Percentiles rank a stretch among this genome's conserved stretches.
phyloP scores from a whole-genome alignment of 169 alveolate genomes.

The Miamiensis avidus region DNA sequence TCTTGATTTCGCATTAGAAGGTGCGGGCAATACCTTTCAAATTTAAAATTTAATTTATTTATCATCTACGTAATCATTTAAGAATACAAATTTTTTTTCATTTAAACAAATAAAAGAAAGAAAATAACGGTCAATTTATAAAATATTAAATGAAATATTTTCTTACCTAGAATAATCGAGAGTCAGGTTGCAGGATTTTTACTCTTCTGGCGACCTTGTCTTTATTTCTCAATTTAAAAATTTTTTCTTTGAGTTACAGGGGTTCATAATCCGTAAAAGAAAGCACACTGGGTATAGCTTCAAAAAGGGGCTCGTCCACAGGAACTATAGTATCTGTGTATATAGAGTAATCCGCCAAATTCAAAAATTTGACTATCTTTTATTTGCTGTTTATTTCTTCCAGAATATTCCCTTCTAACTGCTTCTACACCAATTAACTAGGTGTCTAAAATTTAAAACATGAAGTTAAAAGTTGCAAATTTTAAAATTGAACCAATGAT shows the following conservation, averaged over 20 bases:
- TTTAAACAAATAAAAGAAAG: no score
- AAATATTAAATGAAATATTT: no score
- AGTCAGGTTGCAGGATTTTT: constrained; percentile 85
- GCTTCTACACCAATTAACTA: constrained; percentile 66
- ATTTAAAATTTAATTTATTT: no score
- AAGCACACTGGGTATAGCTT: constrained; percentile 87
- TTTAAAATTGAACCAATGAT: no score
- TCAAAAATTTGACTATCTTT: constrained; percentile 81
- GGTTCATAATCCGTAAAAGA: constrained; percentile 87
- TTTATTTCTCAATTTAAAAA: constrained; percentile 81
- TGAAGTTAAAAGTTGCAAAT: neutral
- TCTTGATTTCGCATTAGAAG: neutral
- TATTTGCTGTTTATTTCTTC: constrained; percentile 77
- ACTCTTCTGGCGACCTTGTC: constrained; percentile 89
- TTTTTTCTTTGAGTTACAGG: constrained; percentile 74
- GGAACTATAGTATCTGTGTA: constrained; percentile 84
- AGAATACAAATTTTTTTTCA: no score
- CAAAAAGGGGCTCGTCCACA: constrained; percentile 89
- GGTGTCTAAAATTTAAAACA: constrained; percentile 50
- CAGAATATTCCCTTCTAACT: constrained; percentile 71
- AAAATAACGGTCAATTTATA: no score
- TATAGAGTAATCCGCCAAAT: constrained; percentile 84
- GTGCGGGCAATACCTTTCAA: neutral
- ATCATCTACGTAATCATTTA: no score
- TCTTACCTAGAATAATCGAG: constrained; percentile 82